phyloP scores from a whole-genome alignment of 305 asterid species.

The Rubia tinctorum region DNA sequence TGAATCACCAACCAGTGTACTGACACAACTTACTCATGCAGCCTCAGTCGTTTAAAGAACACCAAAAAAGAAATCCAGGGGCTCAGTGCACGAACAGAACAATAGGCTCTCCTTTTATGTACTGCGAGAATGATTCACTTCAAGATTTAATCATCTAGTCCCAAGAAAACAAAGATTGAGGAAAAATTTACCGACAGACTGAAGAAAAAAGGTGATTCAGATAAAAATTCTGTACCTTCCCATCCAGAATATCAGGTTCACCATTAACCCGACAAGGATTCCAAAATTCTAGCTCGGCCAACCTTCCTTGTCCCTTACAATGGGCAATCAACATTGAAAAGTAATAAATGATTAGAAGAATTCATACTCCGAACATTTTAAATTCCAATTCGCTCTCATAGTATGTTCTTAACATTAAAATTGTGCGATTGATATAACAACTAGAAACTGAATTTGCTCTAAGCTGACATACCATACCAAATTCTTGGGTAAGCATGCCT shows the following conservation, averaged over 20 bases:
- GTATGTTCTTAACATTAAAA: too few species aligned
- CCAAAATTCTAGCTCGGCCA: slow-evolving; percentile 82
- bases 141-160: background rate
- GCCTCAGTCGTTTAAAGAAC: slow-evolving; percentile 81
- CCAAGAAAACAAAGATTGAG: background rate
- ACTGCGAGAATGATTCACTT: slow-evolving; percentile 44
- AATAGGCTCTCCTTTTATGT: slow-evolving; percentile 88
- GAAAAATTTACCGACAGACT: slow-evolving; percentile 4
- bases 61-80: slow-evolving; percentile 83
- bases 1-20: slow-evolving; percentile 27
- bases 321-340: slow-evolving; percentile 70
- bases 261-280: slow-evolving; percentile 98
- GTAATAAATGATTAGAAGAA: too few species aligned
- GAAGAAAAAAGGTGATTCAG: background rate
- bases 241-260: slow-evolving; percentile 89
- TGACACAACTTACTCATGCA: slow-evolving; percentile 49
- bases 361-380: too few species aligned
- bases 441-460: background rate
- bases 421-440: too few species aligned
- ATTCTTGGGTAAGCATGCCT: too few species aligned
- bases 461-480: background rate
- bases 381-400: too few species aligned
- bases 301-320: slow-evolving; percentile 92
- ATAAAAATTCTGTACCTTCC: slow-evolving; percentile 55
- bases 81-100: slow-evolving; percentile 95